These are phyloP conservation scores for Avena insularis DNA, from an alignment of 176 grass and related monocot genomes.

Conservation along the genomic window DNA sequence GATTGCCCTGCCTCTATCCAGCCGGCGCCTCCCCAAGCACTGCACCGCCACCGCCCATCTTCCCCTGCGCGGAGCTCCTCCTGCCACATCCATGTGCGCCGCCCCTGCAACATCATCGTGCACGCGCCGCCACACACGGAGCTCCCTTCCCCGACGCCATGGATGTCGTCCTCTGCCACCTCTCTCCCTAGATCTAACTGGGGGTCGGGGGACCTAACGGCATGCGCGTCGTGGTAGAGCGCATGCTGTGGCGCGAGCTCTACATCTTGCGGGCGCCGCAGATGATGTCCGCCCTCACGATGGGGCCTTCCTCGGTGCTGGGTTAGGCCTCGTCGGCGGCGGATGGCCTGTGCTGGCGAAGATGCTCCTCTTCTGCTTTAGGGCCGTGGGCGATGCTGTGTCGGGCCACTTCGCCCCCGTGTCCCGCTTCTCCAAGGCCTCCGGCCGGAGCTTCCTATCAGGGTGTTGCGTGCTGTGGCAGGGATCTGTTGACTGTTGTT, in stretches of 20 bases:
- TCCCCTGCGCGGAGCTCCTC: too few relatives aligned
- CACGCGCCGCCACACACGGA: too few relatives aligned
- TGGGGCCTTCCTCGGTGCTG: neutral
- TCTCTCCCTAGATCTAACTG: too few relatives aligned
- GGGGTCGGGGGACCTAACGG: too few relatives aligned
- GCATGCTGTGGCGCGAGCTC: neutral
- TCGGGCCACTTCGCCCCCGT: conserved; percentile 49
- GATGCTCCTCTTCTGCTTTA: conserved; percentile 39
- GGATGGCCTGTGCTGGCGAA: neutral
- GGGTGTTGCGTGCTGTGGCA: conserved; percentile 55
- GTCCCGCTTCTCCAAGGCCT: conserved; percentile 80
- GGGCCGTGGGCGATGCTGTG: neutral
- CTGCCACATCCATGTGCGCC: too few relatives aligned
- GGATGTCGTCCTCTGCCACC: too few relatives aligned
- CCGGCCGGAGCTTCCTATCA: conserved; percentile 60
- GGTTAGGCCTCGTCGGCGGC: neutral
- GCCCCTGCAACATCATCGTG: too few relatives aligned
- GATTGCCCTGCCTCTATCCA: too few relatives aligned
- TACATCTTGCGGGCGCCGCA: neutral
- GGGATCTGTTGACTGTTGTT: conserved; percentile 70
- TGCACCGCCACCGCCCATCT: too few relatives aligned
- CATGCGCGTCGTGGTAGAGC: neutral
- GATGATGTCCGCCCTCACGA: neutral
- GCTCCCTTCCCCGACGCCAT: too few relatives aligned
- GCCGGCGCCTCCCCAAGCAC: too few relatives aligned